These are phyloP conservation scores for Trichoderma virens DNA, from an alignment of 495 filamentous ascomycete species.

Conservation along the genomic window DNA sequence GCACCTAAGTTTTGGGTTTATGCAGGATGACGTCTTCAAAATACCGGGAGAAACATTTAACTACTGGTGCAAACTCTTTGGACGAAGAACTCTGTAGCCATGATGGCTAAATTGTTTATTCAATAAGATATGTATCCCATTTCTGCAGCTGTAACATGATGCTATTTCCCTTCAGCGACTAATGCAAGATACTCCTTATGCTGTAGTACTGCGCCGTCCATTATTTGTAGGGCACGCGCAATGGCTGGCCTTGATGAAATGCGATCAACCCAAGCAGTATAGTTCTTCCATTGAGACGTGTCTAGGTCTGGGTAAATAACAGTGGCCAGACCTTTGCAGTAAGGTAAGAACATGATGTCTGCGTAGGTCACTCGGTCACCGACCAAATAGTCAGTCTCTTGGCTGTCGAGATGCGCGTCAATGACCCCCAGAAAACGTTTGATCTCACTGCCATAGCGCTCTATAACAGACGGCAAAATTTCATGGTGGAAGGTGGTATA, in stretches of 20 bases:
- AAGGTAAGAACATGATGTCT: conserved; percentile 42
- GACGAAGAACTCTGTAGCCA: background rate
- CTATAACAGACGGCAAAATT: conserved; percentile 34
- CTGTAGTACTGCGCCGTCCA: background rate
- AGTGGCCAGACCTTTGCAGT: background rate
- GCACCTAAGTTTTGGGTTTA: background rate
- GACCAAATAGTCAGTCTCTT: conserved; percentile 34
- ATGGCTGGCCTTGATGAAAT: conserved; percentile 25
- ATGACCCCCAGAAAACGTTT: conserved; percentile 40
- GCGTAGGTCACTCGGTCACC: conserved; percentile 37
- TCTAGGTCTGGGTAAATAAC: background rate
- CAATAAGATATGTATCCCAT: too few species aligned
- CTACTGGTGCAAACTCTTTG: background rate
- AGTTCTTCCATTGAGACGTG: background rate
- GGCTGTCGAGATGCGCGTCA: conserved; percentile 24
- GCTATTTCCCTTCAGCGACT: background rate
- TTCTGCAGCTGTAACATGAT: too few species aligned
- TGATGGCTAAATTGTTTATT: background rate
- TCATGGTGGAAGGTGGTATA: conserved; percentile 39
- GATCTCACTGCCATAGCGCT: conserved; percentile 41
- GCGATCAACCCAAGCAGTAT: conserved; percentile 17
- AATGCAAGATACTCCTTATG: background rate
- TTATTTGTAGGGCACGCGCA: conserved; percentile 9
- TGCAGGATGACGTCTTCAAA: background rate
- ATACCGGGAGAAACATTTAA: background rate